A percentile compares a stretch with the other conserved stretches of the same genome.
Conservation (phyloP, 805 yeast genomes). For the Yamadazyma nakazawae region DNA sequence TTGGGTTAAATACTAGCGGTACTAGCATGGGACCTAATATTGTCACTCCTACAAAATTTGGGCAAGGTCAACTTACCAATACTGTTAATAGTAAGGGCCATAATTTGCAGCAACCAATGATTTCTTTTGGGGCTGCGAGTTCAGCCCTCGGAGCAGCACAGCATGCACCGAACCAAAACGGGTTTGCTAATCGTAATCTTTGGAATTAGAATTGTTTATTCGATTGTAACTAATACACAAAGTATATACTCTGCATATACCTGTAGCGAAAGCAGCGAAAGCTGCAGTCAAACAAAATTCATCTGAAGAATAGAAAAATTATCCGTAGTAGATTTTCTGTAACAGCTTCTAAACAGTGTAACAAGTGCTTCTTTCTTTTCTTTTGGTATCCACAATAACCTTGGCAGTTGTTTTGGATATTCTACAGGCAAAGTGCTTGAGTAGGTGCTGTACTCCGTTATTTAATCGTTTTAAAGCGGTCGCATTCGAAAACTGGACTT, state of each 20-base stretch:
- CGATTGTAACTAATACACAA: not conserved
- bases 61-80: not conserved
- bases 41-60: not conserved
- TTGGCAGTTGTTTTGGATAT: no score
- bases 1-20: not conserved
- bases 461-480: not conserved
- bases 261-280: no score
- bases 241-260: no score
- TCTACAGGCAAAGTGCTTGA: not conserved
- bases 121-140: not conserved
- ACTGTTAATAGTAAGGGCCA: not conserved
- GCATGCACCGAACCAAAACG: not conserved
- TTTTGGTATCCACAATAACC: no score
- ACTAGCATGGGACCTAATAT: not conserved
- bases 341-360: no score
- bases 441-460: not conserved
- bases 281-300: no score
- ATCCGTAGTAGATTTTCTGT: no score
- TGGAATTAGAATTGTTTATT: slow-evolving; percentile 1
- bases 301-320: no score
- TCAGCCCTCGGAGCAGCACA: not conserved
- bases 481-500: not conserved
- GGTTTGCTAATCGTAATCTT: not conserved
- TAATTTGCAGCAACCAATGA: not conserved
- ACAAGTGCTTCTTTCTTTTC: no score